phyloP scores from a whole-genome alignment of 805 yeast species.

The Tetrapisispora namnaoensis region DNA sequence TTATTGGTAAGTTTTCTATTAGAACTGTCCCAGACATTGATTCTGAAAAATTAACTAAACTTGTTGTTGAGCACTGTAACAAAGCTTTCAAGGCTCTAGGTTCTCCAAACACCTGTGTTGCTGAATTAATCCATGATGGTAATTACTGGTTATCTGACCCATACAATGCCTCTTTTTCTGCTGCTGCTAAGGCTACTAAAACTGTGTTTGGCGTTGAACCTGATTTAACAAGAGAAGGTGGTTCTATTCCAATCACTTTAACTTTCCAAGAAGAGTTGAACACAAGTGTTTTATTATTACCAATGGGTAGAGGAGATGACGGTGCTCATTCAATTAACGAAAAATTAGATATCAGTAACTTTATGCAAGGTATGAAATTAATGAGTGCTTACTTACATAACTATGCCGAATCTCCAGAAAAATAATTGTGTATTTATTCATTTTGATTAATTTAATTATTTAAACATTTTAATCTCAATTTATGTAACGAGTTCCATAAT shows the following conservation, averaged over 20 bases:
- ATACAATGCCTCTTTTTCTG: slow-evolving; percentile 81
- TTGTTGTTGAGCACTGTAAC: slow-evolving; percentile 64
- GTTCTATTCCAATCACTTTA: slow-evolving; percentile 94
- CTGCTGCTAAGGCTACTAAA: slow-evolving; percentile 90
- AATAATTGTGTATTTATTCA: slow-evolving; percentile 5
- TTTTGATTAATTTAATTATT: not conserved
- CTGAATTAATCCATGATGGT: slow-evolving; percentile 87
- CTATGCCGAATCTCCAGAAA: slow-evolving; percentile 40
- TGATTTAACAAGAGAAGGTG: slow-evolving; percentile 97
- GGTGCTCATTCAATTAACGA: slow-evolving; percentile 99
- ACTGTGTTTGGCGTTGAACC: slow-evolving; percentile 93
- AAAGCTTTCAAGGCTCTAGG: slow-evolving; percentile 53
- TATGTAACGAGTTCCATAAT: not conserved
- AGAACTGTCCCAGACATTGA: slow-evolving; percentile 96
- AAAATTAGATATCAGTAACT: slow-evolving; percentile 80
- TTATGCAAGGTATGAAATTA: slow-evolving; percentile 87
- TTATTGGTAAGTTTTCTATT: slow-evolving; percentile 88
- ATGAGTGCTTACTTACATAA: slow-evolving; percentile 90
- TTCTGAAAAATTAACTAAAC: slow-evolving; percentile 63
- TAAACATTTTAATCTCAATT: not conserved
- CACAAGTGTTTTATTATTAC: slow-evolving; percentile 78
- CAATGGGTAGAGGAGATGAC: slow-evolving; percentile 98
- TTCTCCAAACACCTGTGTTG: slow-evolving; percentile 66
- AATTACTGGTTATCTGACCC: slow-evolving; percentile 95
- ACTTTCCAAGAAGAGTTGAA: slow-evolving; percentile 83